Evolutionary conservation across 306 rosid genomes (phyloP), one percentile per base, ranked within the genome.

Genomic region (Cucumis cinereus): DNA sequence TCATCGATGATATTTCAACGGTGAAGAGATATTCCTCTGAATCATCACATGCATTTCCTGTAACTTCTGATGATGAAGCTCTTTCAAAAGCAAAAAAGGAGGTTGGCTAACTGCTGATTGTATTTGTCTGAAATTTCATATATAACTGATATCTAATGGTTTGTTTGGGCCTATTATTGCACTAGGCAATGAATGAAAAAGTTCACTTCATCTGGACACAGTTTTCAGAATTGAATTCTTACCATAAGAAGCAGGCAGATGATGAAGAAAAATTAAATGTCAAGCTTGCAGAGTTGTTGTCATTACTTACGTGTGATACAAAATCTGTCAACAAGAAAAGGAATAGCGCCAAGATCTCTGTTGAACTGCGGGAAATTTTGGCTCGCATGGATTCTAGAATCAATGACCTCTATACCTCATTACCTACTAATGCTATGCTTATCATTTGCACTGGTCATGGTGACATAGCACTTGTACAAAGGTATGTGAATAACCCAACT

Each of bases 381-480:
- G 72, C 79, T 64, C 88, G 88, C 73, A 68, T 95, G 86, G 97
- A 95, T 86, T 68, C 86, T 73, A 89, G 89, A 86, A 78, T 92
- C 74, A 82, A 77, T 22, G 71, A 79, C 67, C 89, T 95, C 49
- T 83, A 89, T 10, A 30, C 64, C 10, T 71, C 91, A 13, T 84
- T 95, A 45, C 99, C 98, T 23, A 50, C 87, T 30, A 95, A 92
- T 80, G 80, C 97, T 61, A 92, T 92, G 99, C 85, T 95, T 80
- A 89, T 95, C 77, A 71, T 90, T 75, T 95, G 93, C 87, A 87
- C 99, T 0, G 99, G 99, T 77, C 99, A 92, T 59, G 99, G 99
- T 52, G 96, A 95, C 83, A 90, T 91, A 35, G 92, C 96, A 59
- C 61, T 90, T 63, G 97, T 92, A n/a, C 86, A 85, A 77, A 95